Evolutionary conservation across 2,329 filamentous ascomycete species (phyloP).

Genomic region (Metarhizium guizhouense): DNA sequence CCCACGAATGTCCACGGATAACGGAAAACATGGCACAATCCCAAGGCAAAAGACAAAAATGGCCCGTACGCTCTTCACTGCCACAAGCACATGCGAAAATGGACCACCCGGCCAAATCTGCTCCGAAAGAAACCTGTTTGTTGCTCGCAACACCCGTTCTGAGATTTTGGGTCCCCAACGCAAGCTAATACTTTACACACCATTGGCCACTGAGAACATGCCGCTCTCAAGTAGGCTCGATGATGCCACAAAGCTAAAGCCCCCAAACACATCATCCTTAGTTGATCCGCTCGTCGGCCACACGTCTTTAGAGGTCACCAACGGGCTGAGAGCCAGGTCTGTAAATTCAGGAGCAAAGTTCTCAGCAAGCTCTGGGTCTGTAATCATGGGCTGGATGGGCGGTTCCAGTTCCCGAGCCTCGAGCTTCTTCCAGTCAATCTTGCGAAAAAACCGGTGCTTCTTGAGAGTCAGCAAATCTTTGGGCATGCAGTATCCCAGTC

Average conservation of each 20-base stretch:
- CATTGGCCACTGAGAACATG: slow-evolving; percentile 24
- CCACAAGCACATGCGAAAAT: too few species aligned
- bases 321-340: slow-evolving; percentile 69
- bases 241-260: slow-evolving; percentile 55
- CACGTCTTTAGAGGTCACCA: slow-evolving; percentile 37
- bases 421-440: slow-evolving; percentile 88
- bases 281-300: slow-evolving; percentile 27
- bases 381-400: slow-evolving; percentile 88
- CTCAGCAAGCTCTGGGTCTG: slow-evolving; percentile 90
- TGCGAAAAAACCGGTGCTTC: slow-evolving; percentile 91
- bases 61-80: too few species aligned
- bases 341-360: slow-evolving; percentile 96
- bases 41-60: too few species aligned
- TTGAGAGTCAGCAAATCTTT: slow-evolving; percentile 82
- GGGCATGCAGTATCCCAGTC: slow-evolving; percentile 79
- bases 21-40: too few species aligned
- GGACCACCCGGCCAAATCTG: too few species aligned
- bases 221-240: slow-evolving; percentile 45
- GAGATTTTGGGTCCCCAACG: too few species aligned
- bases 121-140: too few species aligned
- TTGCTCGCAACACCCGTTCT: too few species aligned
- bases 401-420: slow-evolving; percentile 75
- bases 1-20: too few species aligned
- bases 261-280: slow-evolving; percentile 51
- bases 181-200: not conserved